Percentiles rank a stretch among this genome's conserved stretches.
Conservation (phyloP, 306 rosid genomes). For the Castanea crenata region DNA sequence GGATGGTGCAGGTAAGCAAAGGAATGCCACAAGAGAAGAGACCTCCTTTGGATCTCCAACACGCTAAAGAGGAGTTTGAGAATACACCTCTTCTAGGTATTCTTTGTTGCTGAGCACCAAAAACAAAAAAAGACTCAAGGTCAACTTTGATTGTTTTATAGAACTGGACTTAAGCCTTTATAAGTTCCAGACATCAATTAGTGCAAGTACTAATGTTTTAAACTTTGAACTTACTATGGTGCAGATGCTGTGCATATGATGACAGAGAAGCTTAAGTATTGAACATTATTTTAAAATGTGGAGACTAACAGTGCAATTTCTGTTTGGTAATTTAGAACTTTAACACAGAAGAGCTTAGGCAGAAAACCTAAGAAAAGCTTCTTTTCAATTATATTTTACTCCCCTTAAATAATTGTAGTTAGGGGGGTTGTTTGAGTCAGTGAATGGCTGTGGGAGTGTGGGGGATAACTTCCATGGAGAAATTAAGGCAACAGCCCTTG, state of each 20-base stretch:
- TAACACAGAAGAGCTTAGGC: too few species aligned
- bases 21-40: slow-evolving; percentile 65
- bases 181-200: neutral
- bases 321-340: neutral
- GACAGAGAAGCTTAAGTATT: neutral
- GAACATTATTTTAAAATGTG: neutral
- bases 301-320: neutral
- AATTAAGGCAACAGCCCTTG: neutral
- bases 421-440: neutral
- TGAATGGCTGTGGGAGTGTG: neutral
- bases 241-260: neutral
- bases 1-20: slow-evolving; percentile 75
- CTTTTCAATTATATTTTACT: neutral
- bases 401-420: neutral
- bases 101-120: slow-evolving; percentile 63
- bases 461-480: neutral
- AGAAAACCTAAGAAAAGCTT: neutral
- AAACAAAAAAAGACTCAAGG: neutral
- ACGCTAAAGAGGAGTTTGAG: slow-evolving; percentile 68
- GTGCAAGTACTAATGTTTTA: neutral
- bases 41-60: slow-evolving; percentile 71
- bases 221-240: neutral
- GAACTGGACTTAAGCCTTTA: neutral
- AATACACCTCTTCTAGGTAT: slow-evolving; percentile 63
- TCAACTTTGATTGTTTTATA: neutral